phyloP scores from a whole-genome alignment of 2,329 filamentous ascomycete species.

The Neoscytalidium dimidiatum region DNA sequence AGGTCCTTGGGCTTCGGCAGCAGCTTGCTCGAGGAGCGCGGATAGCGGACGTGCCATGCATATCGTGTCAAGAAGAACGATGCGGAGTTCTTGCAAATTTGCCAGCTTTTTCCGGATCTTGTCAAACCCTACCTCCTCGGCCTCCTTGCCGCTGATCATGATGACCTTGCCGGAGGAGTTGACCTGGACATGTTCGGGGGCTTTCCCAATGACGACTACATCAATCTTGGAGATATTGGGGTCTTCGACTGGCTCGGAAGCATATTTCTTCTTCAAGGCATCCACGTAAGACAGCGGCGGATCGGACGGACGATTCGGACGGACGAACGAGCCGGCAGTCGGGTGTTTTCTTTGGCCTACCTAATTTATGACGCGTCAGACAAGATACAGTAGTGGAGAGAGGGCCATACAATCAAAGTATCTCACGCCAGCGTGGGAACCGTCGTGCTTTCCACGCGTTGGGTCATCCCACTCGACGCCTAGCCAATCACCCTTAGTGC shows the following conservation, averaged over 20 bases:
- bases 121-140: conserved; percentile 92
- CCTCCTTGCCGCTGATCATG: conserved; percentile 76
- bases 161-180: conserved; percentile 53
- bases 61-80: conserved; percentile 80
- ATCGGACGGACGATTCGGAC: conserved; percentile 72
- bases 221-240: neutral
- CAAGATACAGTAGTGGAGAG: neutral
- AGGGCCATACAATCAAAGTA: conserved; percentile 74
- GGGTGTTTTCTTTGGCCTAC: conserved; percentile 62
- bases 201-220: conserved; percentile 15
- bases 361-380: conserved; percentile 37
- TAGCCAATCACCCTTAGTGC: conserved; percentile 79
- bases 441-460: conserved; percentile 84
- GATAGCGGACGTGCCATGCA: conserved; percentile 53
- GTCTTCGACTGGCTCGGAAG: conserved; percentile 49
- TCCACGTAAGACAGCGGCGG: conserved; percentile 71
- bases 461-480: conserved; percentile 97
- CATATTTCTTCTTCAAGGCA: conserved; percentile 83
- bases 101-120: conserved; percentile 84
- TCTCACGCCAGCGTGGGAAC: conserved; percentile 72
- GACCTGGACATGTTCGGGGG: conserved; percentile 28
- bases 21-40: conserved; percentile 24
- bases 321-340: conserved; percentile 83
- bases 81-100: conserved; percentile 72
- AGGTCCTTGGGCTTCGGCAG: conserved; percentile 30